Evolutionary conservation across 1,139 yeast species (phyloP).

Genomic region (Wickerhamomyces sp.): DNA sequence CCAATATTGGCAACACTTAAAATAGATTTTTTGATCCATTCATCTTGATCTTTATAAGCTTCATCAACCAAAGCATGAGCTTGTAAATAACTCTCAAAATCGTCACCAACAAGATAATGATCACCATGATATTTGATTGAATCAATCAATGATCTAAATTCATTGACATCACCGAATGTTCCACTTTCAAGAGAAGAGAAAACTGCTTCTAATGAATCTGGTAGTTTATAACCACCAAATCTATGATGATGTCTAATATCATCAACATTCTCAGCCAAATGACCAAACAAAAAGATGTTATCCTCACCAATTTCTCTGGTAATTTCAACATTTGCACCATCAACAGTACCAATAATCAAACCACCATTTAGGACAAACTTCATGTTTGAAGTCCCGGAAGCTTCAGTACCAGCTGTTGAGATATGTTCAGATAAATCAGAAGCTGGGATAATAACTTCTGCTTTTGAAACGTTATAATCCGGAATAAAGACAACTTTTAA

Average conservation of each 20-base stretch:
- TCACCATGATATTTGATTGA: constrained; percentile 73
- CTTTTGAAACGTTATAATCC: constrained; percentile 90
- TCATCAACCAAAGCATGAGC: constrained; percentile 75
- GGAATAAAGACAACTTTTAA: constrained; percentile 86
- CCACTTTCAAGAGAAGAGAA: constrained; percentile 68
- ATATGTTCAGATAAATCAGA: constrained; percentile 90
- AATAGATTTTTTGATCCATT: constrained; percentile 75
- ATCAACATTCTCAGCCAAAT: constrained; percentile 84
- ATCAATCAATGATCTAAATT: constrained; percentile 65
- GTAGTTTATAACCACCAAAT: constrained; percentile 44
- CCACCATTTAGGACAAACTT: constrained; percentile 94
- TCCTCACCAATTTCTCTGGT: constrained; percentile 92
- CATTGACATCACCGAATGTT: constrained; percentile 64
- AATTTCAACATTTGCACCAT: constrained; percentile 95
- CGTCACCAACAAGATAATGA: constrained; percentile 81
- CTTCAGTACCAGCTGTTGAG: constrained; percentile 98
- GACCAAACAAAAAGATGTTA: constrained; percentile 88
- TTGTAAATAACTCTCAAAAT: constrained; percentile 79
- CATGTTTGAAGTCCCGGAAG: constrained; percentile 95
- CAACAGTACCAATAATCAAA: constrained; percentile 89
- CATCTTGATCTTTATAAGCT: constrained; percentile 60
- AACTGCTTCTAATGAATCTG: constrained; percentile 55
- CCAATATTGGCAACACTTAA: constrained; percentile 90
- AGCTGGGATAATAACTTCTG: constrained; percentile 87
- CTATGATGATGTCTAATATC: constrained; percentile 74